phyloP scores from a whole-genome alignment of 805 yeast genomes.

The Jamesozyma lodderae region DNA sequence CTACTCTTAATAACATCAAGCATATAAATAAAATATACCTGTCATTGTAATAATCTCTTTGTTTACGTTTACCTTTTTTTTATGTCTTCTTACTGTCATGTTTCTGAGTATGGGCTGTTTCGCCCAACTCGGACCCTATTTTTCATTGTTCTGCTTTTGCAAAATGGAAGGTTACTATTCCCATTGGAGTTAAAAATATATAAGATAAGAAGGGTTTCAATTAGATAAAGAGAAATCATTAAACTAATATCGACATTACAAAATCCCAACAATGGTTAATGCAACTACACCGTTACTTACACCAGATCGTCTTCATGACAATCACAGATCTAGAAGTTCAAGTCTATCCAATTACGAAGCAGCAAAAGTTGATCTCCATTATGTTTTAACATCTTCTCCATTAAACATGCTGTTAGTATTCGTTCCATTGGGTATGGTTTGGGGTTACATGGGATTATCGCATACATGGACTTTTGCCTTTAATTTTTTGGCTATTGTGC shows the following conservation, averaged over 20 bases:
- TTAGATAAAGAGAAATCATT: no score
- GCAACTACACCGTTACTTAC: constrained; percentile 16
- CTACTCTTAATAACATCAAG: no score
- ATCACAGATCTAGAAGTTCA: constrained; percentile 5
- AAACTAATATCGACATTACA: no score
- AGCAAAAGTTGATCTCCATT: constrained; percentile 15
- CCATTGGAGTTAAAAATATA: no score
- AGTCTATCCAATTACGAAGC: constrained; percentile 13
- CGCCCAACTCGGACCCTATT: no score
- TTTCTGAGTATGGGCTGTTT: no score
- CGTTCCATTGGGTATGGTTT: constrained; percentile 82
- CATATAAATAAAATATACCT: no score
- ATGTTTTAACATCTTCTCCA: constrained; percentile 47
- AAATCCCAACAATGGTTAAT: neutral
- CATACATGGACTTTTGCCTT: constrained; percentile 52
- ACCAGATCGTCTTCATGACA: constrained; percentile 3
- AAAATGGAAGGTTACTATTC: no score
- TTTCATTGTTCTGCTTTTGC: no score
- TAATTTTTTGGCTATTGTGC: constrained; percentile 85
- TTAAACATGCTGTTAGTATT: constrained; percentile 69
- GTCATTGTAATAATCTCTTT: neutral
- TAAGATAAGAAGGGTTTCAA: no score
- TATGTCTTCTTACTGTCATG: neutral
- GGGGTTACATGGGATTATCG: constrained; percentile 52
- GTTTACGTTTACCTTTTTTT: neutral